Base-by-base conservation (phyloP, 495 filamentous ascomycete species). In the Neurospora sublineolata region DNA sequence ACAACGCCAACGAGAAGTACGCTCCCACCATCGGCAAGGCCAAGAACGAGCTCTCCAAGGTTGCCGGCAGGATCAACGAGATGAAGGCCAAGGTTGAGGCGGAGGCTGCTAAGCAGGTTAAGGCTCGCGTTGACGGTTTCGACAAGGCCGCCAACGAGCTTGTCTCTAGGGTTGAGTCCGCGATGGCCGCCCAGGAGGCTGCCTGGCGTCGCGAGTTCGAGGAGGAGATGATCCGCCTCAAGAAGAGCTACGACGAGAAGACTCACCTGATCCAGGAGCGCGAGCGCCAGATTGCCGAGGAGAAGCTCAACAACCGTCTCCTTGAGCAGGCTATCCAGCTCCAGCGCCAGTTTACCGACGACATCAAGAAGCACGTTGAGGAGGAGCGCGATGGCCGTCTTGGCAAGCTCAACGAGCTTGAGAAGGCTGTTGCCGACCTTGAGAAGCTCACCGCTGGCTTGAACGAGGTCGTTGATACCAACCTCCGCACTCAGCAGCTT, bases 401-500 rank as follows among this genome's bases (percentile, higher is more conserved):
- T 11, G 89, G 92, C 81, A 93, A 92, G 81, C 87, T 99, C 64
- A 84, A 87, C 67, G 92, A 95, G 75, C 88, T 99, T 67, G 88
- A 88, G n/a, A 79, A 85, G 33, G 88, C 88, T 41, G 90, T 99
- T 60, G 83, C 82, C 30, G 91, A 95, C 72, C 88, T 99, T 3
- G 93, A 97, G 82, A 87, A 89, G 75, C 87, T 98, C 42, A 95
- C 93, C 12, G 85, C 87, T 12, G 89, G 90, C 72, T 97, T 92
- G 92, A 93, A 91, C 79, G 86, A 89, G 8, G 92, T 98, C 30
- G 89, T 99, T 36, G 93, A 97, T 77, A 84, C 86, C 68, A 97
- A 94, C 82, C 88, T 98, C 70, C 91, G 91, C 81, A 97, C 96
- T 6, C 95, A 99, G 82, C 92, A 97, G 79, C 88, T 97, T 18